A percentile compares a stretch with the other conserved stretches of the same genome.
Evolutionary conservation across 352 stramenopile species (phyloP).

Genomic region (Phytophthora brassicae): DNA sequence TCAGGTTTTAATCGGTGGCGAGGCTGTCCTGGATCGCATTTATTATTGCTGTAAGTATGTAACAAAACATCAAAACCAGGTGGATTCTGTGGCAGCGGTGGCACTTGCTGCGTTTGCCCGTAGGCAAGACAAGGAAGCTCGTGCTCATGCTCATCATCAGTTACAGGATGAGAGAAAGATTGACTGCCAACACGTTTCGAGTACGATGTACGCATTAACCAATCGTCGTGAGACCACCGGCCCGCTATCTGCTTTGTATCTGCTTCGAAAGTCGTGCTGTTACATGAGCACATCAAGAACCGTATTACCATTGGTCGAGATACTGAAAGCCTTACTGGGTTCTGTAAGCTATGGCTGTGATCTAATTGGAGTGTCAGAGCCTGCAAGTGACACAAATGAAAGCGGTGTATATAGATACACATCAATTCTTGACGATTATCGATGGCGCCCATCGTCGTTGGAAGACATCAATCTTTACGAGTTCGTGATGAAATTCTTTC

Average conservation of each 20-base stretch:
- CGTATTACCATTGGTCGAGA: neutral
- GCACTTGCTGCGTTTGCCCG: neutral
- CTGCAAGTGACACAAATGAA: too few species aligned
- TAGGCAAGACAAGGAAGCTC: neutral
- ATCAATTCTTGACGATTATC: conserved; percentile 1
- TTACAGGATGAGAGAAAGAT: neutral
- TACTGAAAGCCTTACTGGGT: neutral
- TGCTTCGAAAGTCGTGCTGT: neutral
- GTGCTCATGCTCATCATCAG: neutral
- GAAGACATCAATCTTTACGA: neutral
- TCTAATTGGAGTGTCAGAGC: neutral
- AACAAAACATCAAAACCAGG: neutral
- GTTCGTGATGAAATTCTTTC: neutral
- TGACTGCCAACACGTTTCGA: neutral
- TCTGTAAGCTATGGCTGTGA: neutral
- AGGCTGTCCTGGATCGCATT: neutral
- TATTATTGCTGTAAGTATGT: conserved; percentile 6
- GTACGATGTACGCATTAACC: neutral
- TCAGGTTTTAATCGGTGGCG: neutral
- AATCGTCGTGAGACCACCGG: neutral
- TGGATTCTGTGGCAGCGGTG: neutral
- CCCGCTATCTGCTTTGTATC: neutral
- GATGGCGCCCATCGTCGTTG: neutral
- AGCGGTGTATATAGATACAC: neutral
- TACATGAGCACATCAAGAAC: neutral